A percentile compares a stretch with the other conserved stretches of the same genome.
These are phyloP conservation scores for Cardamine occulta DNA, from an alignment of 345 rosid genomes.

Conservation along the genomic window DNA sequence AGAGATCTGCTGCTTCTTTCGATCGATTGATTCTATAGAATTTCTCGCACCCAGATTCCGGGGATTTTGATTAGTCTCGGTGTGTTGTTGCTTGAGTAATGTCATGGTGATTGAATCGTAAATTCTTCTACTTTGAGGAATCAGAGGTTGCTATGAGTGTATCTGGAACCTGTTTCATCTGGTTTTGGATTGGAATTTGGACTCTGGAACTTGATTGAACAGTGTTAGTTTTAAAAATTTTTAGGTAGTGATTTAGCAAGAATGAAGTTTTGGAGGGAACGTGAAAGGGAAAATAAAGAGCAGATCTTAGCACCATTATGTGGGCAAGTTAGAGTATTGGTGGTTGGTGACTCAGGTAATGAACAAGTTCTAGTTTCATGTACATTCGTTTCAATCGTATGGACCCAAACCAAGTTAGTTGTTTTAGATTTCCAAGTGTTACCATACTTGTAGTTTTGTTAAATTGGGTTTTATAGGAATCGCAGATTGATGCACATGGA, in stretches of 20 bases:
- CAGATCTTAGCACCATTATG: constrained; percentile 75
- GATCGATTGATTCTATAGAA: neutral
- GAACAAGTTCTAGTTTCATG: neutral
- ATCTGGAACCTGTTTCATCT: constrained; percentile 9
- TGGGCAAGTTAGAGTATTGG: constrained; percentile 97
- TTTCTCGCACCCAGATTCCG: neutral
- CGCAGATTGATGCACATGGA: constrained; percentile 1
- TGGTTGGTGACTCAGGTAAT: constrained; percentile 96
- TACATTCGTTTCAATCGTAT: neutral
- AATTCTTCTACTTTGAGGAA: neutral
- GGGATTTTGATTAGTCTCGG: neutral
- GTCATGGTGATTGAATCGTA: constrained; percentile 7
- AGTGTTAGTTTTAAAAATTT: neutral
- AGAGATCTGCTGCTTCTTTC: constrained; percentile 16
- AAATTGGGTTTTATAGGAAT: neutral
- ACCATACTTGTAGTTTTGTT: constrained; percentile 4
- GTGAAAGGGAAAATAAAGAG: constrained; percentile 84
- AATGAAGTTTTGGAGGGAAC: constrained; percentile 92
- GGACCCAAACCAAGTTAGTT: neutral
- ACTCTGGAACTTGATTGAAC: constrained; percentile 15
- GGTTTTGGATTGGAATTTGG: neutral
- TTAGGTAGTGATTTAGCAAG: neutral
- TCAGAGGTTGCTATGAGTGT: constrained; percentile 22
- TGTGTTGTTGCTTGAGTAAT: neutral
- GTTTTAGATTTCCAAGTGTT: neutral